Percentiles rank a stretch among this genome's conserved stretches.
Conservation (phyloP, 495 filamentous ascomycete species). For the Lasiosphaeris hirsuta region DNA sequence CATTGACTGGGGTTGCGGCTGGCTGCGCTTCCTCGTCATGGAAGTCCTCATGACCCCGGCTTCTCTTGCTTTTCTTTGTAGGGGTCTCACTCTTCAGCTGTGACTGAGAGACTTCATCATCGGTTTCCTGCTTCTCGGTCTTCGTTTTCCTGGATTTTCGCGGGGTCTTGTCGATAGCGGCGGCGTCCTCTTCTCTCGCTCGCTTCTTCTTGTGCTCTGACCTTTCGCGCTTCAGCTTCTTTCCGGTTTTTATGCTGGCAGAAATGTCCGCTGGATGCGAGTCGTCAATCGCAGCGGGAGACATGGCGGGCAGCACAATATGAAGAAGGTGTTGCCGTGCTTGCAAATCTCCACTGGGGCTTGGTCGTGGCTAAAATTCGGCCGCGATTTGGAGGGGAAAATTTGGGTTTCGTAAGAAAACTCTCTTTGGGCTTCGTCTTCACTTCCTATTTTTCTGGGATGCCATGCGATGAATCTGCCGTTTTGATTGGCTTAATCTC, state of each 20-base stretch:
- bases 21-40: constrained; percentile 19
- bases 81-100: constrained; percentile 5
- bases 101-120: neutral
- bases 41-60: constrained; percentile 9
- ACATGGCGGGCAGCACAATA: constrained; percentile 19
- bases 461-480: too few relatives aligned
- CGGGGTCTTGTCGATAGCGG: constrained; percentile 33
- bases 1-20: neutral
- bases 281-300: constrained; percentile 12
- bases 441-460: too few relatives aligned
- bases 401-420: too few relatives aligned
- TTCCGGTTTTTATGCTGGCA: constrained; percentile 21
- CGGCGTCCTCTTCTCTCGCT: constrained; percentile 31
- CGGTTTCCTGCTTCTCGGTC: constrained; percentile 17
- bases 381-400: constrained; percentile 1
- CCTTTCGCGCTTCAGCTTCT: constrained; percentile 34
- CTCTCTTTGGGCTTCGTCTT: too few relatives aligned
- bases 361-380: neutral
- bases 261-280: constrained; percentile 12
- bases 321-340: neutral
- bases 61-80: constrained; percentile 20
- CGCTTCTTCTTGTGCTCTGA: constrained; percentile 42
- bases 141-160: constrained; percentile 42
- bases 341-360: neutral
- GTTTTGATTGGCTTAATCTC: too few relatives aligned